Percentiles rank a stretch among this genome's conserved stretches.
Conservation (phyloP, 225 moss, liverwort and hornwort genomes). For the Marchantia polymorpha region DNA sequence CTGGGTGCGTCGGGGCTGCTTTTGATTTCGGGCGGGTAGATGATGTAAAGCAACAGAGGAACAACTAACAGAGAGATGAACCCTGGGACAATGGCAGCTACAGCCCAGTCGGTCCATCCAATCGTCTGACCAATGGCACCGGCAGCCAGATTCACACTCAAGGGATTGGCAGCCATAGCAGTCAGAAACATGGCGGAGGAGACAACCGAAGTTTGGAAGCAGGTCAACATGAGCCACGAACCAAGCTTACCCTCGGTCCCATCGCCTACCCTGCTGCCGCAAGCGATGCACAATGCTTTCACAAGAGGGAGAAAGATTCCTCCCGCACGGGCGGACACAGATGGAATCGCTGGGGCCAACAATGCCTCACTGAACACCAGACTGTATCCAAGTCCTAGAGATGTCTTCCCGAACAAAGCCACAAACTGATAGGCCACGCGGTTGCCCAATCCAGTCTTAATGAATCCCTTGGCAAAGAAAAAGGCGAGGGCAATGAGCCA, state of each 20-base stretch:
- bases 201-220: constrained; percentile 90
- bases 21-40: constrained; percentile 85
- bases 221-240: constrained; percentile 93
- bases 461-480: constrained; percentile 98
- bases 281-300: constrained; percentile 81
- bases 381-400: constrained; percentile 84
- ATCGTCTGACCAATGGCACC: constrained; percentile 90
- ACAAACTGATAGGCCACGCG: constrained; percentile 95
- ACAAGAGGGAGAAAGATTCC: constrained; percentile 94
- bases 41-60: constrained; percentile 64
- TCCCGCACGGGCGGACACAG: constrained; percentile 87
- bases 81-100: constrained; percentile 84
- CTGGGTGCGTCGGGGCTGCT: constrained; percentile 96
- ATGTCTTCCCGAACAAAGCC: constrained; percentile 76
- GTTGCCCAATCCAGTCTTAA: constrained; percentile 94
- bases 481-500: constrained; percentile 98
- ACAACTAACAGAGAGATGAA: constrained; percentile 74
- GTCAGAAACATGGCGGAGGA: constrained; percentile 97
- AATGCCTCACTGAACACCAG: constrained; percentile 90
- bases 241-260: constrained; percentile 84
- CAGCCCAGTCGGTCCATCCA: constrained; percentile 93
- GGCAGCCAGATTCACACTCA: constrained; percentile 82
- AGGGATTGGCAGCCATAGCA: constrained; percentile 94
- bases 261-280: constrained; percentile 66
- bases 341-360: constrained; percentile 90